Evolutionary conservation across 2,329 filamentous ascomycete species (phyloP).

Genomic region (Shiraia bambusicola): DNA sequence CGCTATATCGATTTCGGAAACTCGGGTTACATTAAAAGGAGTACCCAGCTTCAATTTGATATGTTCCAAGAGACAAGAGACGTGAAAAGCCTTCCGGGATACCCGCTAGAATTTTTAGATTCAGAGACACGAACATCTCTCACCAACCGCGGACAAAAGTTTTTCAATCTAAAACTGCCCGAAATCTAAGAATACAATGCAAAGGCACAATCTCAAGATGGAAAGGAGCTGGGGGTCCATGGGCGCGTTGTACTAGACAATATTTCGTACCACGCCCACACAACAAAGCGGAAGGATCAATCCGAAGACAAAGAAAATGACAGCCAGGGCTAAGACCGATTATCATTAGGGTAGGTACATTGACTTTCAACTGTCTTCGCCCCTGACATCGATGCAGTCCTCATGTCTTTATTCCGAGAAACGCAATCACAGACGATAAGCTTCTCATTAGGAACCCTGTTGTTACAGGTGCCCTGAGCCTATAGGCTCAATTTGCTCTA

Average conservation of each 20-base stretch:
- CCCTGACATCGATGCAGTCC: neutral
- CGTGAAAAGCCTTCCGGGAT: neutral
- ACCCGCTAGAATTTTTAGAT: neutral
- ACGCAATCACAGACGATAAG: neutral
- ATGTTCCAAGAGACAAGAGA: neutral
- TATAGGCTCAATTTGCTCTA: neutral
- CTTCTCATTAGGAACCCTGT: neutral
- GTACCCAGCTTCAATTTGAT: neutral
- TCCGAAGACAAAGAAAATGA: neutral
- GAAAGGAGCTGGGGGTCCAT: neutral
- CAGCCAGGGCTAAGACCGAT: neutral
- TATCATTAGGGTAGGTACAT: neutral
- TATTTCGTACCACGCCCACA: neutral
- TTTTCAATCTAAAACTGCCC: neutral
- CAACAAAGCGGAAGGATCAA: neutral
- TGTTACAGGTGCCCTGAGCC: neutral
- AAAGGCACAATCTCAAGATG: neutral
- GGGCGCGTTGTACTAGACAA: neutral
- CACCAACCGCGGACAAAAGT: neutral
- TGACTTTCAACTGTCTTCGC: neutral
- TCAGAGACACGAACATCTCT: neutral
- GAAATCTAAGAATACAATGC: neutral
- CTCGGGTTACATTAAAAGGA: neutral
- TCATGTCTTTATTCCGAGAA: neutral
- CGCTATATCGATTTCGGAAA: neutral